phyloP scores from a whole-genome alignment of 2,329 filamentous ascomycete genomes.

The Aspergillus novoparasiticus region DNA sequence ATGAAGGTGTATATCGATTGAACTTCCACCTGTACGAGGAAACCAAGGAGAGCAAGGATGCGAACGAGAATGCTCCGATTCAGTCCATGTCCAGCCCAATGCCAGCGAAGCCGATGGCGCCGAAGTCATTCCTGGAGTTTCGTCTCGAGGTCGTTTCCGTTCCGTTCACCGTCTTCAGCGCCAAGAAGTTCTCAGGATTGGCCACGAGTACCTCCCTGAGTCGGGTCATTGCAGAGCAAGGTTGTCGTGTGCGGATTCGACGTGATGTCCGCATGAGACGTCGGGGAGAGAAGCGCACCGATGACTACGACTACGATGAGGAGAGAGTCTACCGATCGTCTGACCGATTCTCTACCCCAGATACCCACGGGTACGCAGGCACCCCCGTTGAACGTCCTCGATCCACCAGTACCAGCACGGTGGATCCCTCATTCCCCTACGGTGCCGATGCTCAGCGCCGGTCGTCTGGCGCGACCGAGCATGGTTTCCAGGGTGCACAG shows the following conservation, averaged over 20 bases:
- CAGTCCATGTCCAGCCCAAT: constrained; percentile 30
- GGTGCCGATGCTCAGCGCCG: constrained; percentile 47
- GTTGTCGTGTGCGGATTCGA: constrained; percentile 92
- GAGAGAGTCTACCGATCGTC: constrained; percentile 50
- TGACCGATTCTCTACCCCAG: constrained; percentile 55
- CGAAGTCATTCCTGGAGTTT: constrained; percentile 71
- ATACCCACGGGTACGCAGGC: constrained; percentile 45
- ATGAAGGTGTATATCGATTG: constrained; percentile 90
- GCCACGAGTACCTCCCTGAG: constrained; percentile 87
- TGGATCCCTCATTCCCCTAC: constrained; percentile 50
- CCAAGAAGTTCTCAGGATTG: constrained; percentile 96
- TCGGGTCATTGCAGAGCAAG: constrained; percentile 91
- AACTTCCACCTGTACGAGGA: constrained; percentile 94
- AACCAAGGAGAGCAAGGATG: constrained; percentile 80
- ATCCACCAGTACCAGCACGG: constrained; percentile 63
- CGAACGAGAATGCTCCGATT: constrained; percentile 60
- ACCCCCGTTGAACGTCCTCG: constrained; percentile 57
- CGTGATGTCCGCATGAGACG: constrained; percentile 92
- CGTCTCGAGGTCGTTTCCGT: constrained; percentile 86
- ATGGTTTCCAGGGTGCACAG: constrained; percentile 36
- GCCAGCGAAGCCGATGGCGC: constrained; percentile 44
- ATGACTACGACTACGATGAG: constrained; percentile 69
- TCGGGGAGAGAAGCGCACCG: constrained; percentile 69
- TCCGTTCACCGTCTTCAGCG: constrained; percentile 87
- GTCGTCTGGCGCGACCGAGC: constrained; percentile 51